A percentile compares a stretch with the other conserved stretches of the same genome.
phyloP scores from a whole-genome alignment of 305 asterid genomes.

The Fraxinus xanthoxyloides region DNA sequence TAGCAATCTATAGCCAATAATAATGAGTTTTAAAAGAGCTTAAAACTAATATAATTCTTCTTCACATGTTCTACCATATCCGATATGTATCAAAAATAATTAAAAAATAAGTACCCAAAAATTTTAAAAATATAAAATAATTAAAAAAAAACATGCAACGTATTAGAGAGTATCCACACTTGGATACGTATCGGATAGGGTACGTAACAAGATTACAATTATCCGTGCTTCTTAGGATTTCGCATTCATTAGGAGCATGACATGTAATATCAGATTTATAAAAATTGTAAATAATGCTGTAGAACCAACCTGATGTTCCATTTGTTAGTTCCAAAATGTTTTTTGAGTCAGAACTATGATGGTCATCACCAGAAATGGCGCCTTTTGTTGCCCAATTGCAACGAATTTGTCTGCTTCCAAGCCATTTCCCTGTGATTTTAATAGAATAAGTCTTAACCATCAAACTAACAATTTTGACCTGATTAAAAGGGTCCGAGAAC shows the following conservation, averaged over 20 bases:
- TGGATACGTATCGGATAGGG: background rate
- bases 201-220: background rate
- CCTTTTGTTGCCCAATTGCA: slow-evolving; percentile 96
- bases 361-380: slow-evolving; percentile 65
- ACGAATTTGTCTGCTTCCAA: slow-evolving; percentile 90
- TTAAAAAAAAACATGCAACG: background rate
- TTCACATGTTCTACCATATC: background rate
- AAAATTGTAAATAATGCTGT: background rate
- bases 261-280: slow-evolving; percentile 1
- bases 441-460: background rate
- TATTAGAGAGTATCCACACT: background rate
- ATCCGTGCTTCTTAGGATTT: background rate
- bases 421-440: slow-evolving; percentile 73
- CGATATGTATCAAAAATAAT: background rate
- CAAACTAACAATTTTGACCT: background rate
- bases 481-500: background rate
- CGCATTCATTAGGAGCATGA: background rate
- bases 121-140: too few species aligned
- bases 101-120: background rate
- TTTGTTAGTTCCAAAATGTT: slow-evolving; percentile 68
- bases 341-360: slow-evolving; percentile 65
- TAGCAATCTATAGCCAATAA: background rate
- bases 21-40: background rate
- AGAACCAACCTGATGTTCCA: slow-evolving; percentile 66
- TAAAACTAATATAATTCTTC: background rate